Evolutionary conservation across 805 yeast species (phyloP).

Genomic region (Metschnikowia continentalis): DNA sequence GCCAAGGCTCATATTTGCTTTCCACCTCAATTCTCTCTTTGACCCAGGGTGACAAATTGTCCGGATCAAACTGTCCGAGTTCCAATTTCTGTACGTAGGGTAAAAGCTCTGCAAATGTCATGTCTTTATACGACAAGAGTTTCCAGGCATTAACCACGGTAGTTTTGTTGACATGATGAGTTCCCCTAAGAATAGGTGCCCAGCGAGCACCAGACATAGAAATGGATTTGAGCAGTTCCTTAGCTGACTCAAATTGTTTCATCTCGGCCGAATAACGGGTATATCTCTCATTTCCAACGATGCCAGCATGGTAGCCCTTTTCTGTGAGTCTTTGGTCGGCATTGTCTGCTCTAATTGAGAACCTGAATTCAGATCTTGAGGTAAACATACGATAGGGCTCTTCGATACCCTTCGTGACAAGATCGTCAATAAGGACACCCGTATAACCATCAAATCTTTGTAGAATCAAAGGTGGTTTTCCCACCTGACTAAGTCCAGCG

Average conservation of each 20-base stretch:
- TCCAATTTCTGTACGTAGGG: constrained; percentile 25
- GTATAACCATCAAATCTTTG: constrained; percentile 81
- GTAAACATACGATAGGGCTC: constrained; percentile 99
- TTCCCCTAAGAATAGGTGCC: constrained; percentile 46
- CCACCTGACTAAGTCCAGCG: constrained; percentile 62
- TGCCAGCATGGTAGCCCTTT: constrained; percentile 61
- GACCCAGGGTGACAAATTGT: constrained; percentile 36
- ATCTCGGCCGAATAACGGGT: constrained; percentile 41
- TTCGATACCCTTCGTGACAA: constrained; percentile 90
- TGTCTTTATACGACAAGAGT: constrained; percentile 54
- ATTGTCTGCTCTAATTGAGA: constrained; percentile 87
- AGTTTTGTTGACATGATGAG: constrained; percentile 42
- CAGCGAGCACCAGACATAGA: constrained; percentile 57
- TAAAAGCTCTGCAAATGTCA: constrained; percentile 25
- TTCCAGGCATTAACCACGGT: constrained; percentile 59
- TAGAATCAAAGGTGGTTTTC: constrained; percentile 46
- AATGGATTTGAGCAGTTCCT: constrained; percentile 42
- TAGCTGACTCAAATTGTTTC: constrained; percentile 40
- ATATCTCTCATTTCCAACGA: constrained; percentile 61
- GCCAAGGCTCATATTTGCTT: constrained; percentile 77
- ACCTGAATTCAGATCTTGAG: constrained; percentile 88
- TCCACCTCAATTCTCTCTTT: constrained; percentile 66
- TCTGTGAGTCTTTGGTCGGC: constrained; percentile 84
- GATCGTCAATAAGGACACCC: constrained; percentile 91
- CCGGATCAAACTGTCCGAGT: constrained; percentile 21